Conservation (phyloP, 176 grass and related monocot species). For the Carex myosuroides region DNA sequence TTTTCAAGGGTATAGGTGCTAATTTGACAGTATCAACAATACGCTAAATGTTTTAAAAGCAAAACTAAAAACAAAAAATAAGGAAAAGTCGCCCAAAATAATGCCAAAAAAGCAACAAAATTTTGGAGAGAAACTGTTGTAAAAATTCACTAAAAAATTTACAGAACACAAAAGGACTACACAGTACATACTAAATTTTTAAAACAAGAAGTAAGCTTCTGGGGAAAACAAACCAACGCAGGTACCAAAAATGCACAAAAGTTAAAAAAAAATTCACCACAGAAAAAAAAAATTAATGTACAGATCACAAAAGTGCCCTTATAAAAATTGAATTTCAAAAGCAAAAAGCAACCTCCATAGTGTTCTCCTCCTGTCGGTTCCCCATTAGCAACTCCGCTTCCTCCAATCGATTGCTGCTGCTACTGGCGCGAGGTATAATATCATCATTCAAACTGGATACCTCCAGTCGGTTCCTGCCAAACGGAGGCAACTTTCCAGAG, state of each 20-base stretch:
- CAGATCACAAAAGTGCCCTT: neutral
- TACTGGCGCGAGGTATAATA: conserved; percentile 55
- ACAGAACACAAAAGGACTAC: too few relatives aligned
- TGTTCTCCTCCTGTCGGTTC: conserved; percentile 3
- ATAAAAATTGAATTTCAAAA: neutral
- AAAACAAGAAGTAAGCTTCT: too few relatives aligned
- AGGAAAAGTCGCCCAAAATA: too few relatives aligned
- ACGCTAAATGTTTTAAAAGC: too few relatives aligned
- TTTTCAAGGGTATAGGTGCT: too few relatives aligned
- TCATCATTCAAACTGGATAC: conserved; percentile 36
- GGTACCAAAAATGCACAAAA: neutral
- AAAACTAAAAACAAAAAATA: too few relatives aligned
- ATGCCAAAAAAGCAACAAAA: too few relatives aligned
- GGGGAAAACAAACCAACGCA: neutral
- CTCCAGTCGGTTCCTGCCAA: conserved; percentile 47
- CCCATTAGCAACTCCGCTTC: conserved; percentile 18
- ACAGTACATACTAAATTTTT: too few relatives aligned
- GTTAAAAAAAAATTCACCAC: neutral
- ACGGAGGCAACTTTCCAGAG: conserved; percentile 44
- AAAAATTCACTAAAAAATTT: too few relatives aligned
- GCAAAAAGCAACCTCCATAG: conserved; percentile 10
- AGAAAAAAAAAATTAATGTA: neutral
- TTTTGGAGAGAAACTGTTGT: too few relatives aligned
- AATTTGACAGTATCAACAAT: too few relatives aligned
- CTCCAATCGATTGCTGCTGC: conserved; percentile 17